A percentile compares a stretch with the other conserved stretches of the same genome.
Evolutionary conservation across 176 grass and related monocot genomes (phyloP).

Genomic region (Raddia distichophylla): DNA sequence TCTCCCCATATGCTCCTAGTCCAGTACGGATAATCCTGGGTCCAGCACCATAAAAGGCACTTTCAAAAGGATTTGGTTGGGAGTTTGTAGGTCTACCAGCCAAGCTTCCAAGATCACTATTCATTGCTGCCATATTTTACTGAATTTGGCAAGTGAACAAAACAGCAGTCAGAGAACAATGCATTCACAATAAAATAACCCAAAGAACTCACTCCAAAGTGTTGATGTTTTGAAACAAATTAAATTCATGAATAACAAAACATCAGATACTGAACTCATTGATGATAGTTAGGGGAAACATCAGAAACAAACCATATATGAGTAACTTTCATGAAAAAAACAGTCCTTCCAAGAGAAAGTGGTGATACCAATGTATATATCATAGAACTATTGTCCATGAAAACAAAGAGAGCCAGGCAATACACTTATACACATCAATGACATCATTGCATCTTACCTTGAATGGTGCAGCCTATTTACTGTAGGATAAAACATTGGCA

Average conservation of each 20-base stretch:
- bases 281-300: not conserved
- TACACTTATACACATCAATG: not conserved
- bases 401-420: not conserved
- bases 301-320: not conserved
- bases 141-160: not conserved
- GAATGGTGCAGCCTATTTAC: not conserved
- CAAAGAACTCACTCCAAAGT: not conserved
- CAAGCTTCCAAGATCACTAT: conserved; percentile 48
- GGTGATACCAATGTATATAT: not conserved
- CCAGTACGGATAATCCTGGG: conserved; percentile 69
- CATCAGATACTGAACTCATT: not conserved
- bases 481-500: not conserved
- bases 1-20: conserved; percentile 77
- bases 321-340: not conserved
- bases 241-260: not conserved
- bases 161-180: conserved; percentile 28
- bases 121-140: conserved; percentile 47
- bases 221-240: not conserved
- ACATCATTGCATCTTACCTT: not conserved
- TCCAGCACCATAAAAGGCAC: conserved; percentile 74
- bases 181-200: conserved; percentile 13
- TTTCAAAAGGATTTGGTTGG: conserved; percentile 78
- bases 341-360: conserved; percentile 27
- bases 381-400: not conserved
- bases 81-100: conserved; percentile 36